Base-by-base conservation (phyloP, 805 yeast species). In the Cyberlindnera euphorbiae region DNA sequence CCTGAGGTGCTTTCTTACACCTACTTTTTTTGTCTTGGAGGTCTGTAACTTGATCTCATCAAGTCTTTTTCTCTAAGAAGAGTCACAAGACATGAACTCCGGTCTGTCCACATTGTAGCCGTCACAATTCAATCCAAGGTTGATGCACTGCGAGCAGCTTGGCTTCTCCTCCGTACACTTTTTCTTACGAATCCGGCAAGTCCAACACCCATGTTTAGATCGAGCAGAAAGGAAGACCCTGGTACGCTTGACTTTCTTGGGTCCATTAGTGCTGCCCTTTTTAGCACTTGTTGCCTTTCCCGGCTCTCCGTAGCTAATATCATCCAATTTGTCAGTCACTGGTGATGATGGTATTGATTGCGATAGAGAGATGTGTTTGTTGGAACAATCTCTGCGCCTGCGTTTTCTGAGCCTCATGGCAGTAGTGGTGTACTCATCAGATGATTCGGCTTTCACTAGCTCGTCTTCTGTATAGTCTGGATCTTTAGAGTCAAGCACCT, bases 191-290 rank as follows among this genome's bases (percentile, higher is more conserved):
- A 80, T 58, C 39, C 89, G 60, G 25, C 90, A 82, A 6, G 85
- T 82, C 90, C 90, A 82, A 52, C 93, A 82, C 0, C 89, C 89
- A 21, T 64, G 63, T 41, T 70, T 71, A 1, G 79, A 73, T 32
- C 81, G 58, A 16, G 63, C 53, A 8, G 56, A 52, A 30, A 52
- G 16, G 21, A 30, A 23, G 1, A 17, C 29, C 6, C 39, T 33
- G 17, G n/a, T 23, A 15, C 33, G 32, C 21, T 30, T 17, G 26
- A 36, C 19, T 21, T 32, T 31, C 28, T 30, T 33, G 17, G 10
- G 10, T 12, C 6, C 28, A 11, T 33, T 19, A 7, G 27, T 15
- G 23, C 17, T 34, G 27, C n/a, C 15, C 18, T 13, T n/a, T 23
- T 10, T 9, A 7, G 13, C 26, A 24, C 13, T 19, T 19, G 22